Base-by-base conservation (phyloP, 257 asterid species). In the Mentha longifolia region DNA sequence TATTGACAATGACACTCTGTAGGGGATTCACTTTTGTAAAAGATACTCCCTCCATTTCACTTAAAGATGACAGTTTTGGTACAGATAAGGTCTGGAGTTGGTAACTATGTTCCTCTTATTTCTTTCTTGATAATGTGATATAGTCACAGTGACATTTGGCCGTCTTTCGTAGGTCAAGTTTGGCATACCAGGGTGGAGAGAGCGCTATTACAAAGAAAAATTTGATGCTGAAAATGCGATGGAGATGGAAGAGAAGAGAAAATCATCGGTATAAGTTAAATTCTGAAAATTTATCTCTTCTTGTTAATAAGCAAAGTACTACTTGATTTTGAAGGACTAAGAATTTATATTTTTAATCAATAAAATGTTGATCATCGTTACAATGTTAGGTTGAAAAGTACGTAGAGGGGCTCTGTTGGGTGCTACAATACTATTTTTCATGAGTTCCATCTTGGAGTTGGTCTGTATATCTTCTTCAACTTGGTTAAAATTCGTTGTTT, bases 371-470 rank as follows among this genome's bases (percentile, higher is more conserved):
- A 31, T 31, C 25, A 33, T 33, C 11, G 7, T 19, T 41, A 17
- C 8, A 5, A 17, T 61, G 3, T 41, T 43, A 88, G 96, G 85
- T 87, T 33, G 50, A 61, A 7, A 82, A 77, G 47, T 87, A 87
- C 47, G 70, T 84, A 1, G 88, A 87, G 72, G n/a, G n/a, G n/a
- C n/a, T n/a, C n/a, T n/a, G n/a, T n/a, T n/a, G n/a, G n/a, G n/a
- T n/a, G n/a, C n/a, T 89, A 5, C 67, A 79, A 0, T 89, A 87
- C 65, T 89, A 89, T 59, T 89, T 72, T 25, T 81, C 83, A 4
- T 90, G 87, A 33, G 90, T 89, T 71, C 87, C 90, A 1, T 85
- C 94, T 0, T 89, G 92, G 92, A 81, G 73, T 0, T 89, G 94
- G 96, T 89, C 71, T 71, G 58, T 28, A n/a, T 42, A 42, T 43